Base-by-base conservation (phyloP, 805 yeast species). In the Candida palmyrensis region DNA sequence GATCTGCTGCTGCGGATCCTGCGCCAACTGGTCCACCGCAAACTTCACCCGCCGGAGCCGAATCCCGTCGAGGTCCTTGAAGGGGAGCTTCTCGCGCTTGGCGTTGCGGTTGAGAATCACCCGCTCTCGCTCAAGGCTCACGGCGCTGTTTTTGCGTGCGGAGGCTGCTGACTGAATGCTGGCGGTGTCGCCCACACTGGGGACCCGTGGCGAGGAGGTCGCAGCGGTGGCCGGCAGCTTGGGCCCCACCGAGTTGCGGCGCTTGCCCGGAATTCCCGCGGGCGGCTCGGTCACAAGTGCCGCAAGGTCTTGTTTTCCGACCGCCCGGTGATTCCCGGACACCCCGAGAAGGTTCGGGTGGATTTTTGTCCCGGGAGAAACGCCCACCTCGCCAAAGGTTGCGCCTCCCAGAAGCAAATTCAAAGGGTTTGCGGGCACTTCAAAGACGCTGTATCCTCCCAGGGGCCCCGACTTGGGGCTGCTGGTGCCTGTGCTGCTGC, bases 1-100 rank as follows among this genome's bases (percentile, higher is more conserved):
- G 31, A 75, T 74, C 47, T 75, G 81, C 45, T 75, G 81, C 44
- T 75, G 80, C 2, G 97, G 97, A 55, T 89, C 96, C 40, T 66
- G 68, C 0, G 68, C 69, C 40, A 87, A 73, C 33, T 80, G 76
- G 32, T 83, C 83, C 4, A 86, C 68, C 0, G 92, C 87, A 56
- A 89, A 89, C 0, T 77, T 71, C 4, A 87, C 95, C 40, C 89
- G 65, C 42, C 74, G 70, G 51, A 84, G 9, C 11, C 10, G 11
- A 21, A 21, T 21, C 11, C 23, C 23, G 11, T 9, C 11, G 10
- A 60, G 41, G 21, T 50, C 59, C 14, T 50, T 51, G 1, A 64
- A 42, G 5, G 66, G 68, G 14, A 57, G 35, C n/a, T 51, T 41
- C 18, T 54, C 50, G 37, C 64, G 53, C 37, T 59, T 57, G 8